These are phyloP conservation scores for Ceratocystis alfenasii DNA, from an alignment of 2,329 filamentous ascomycete species.

Conservation along the genomic window DNA sequence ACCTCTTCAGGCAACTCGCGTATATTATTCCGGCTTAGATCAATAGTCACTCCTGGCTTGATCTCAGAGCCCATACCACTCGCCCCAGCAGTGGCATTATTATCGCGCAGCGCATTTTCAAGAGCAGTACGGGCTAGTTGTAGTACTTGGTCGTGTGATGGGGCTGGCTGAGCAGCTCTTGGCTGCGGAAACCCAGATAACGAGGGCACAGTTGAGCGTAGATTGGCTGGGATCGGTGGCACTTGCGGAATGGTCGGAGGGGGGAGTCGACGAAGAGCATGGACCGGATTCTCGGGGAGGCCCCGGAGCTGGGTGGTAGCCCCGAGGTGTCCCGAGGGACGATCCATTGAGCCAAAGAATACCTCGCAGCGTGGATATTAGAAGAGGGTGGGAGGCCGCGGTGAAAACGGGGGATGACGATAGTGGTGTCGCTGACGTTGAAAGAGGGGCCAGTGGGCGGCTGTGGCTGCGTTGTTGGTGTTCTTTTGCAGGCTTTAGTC, in stretches of 20 bases:
- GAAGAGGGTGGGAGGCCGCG: background rate
- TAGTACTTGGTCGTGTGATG: constrained; percentile 44
- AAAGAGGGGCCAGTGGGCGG: background rate
- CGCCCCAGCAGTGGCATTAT: constrained; percentile 50
- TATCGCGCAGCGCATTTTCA: constrained; percentile 53
- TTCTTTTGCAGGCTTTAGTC: background rate
- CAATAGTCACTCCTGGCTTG: constrained; percentile 63
- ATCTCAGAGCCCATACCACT: constrained; percentile 45
- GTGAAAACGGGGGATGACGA: background rate
- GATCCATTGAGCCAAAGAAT: constrained; percentile 13
- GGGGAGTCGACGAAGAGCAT: constrained; percentile 25
- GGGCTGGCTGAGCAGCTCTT: constrained; percentile 37
- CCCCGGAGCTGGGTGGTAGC: constrained; percentile 31
- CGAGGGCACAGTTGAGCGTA: constrained; percentile 6
- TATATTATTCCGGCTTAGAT: constrained; percentile 65
- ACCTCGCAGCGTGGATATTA: background rate
- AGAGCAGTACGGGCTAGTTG: constrained; percentile 54
- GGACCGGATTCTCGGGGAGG: constrained; percentile 33
- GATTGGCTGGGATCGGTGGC: constrained; percentile 29
- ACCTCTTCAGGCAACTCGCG: constrained; percentile 60
- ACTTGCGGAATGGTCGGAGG: constrained; percentile 33
- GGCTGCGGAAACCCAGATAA: constrained; percentile 25
- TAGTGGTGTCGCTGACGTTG: background rate
- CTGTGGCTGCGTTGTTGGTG: background rate
- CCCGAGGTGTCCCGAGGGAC: constrained; percentile 26